Conservation (phyloP, 225 moss, liverwort and hornwort genomes). For the Thuidium tamariscinum region DNA sequence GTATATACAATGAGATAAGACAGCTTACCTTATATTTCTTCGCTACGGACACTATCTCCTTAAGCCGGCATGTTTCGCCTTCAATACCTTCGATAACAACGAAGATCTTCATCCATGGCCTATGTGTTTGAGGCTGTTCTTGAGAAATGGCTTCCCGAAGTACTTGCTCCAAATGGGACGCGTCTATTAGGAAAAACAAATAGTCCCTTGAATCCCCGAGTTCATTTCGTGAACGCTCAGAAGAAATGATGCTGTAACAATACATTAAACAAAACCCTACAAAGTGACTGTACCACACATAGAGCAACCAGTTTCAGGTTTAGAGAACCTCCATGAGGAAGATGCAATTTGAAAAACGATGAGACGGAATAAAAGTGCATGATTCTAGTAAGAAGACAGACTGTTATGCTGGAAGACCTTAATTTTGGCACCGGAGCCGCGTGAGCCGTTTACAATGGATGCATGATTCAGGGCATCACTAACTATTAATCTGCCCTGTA, state of each 20-base stretch:
- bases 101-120: slow-evolving; percentile 97
- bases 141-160: slow-evolving; percentile 76
- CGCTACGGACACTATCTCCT: slow-evolving; percentile 72
- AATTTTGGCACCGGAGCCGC: slow-evolving; percentile 84
- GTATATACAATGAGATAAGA: neutral
- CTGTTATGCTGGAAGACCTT: slow-evolving; percentile 78
- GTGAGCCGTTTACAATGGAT: slow-evolving; percentile 82
- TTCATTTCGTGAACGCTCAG: neutral
- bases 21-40: slow-evolving; percentile 82
- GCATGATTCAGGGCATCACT: slow-evolving; percentile 95
- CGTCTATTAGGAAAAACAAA: slow-evolving; percentile 15
- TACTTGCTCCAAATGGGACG: slow-evolving; percentile 75
- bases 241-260: neutral
- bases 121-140: slow-evolving; percentile 86
- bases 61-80: slow-evolving; percentile 80
- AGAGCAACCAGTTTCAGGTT: neutral
- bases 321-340: neutral
- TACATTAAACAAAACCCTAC: neutral
- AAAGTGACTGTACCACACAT: neutral
- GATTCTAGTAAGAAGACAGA: neutral
- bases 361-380: neutral
- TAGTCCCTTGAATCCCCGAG: neutral
- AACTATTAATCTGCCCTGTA: slow-evolving; percentile 77
- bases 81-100: slow-evolving; percentile 95
- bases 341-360: neutral